Conservation (phyloP, 1,284 basidiomycete species). For the Prillingera fragicola region DNA sequence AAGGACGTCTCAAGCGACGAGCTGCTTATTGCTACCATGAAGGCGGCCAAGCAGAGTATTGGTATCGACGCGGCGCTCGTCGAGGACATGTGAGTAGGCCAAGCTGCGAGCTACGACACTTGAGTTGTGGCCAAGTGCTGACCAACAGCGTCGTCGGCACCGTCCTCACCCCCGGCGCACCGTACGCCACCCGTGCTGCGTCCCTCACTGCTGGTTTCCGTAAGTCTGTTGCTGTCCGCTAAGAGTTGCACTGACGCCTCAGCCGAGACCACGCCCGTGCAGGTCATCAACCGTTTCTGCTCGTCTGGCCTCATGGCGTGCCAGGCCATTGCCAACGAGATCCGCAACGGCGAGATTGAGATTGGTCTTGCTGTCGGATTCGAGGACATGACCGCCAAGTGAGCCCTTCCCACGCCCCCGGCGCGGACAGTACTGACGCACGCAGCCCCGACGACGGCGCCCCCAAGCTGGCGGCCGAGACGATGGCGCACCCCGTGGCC, state of each 20-base stretch:
- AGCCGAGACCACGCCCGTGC: slow-evolving; percentile 56
- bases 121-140: too few species aligned
- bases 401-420: slow-evolving; percentile 62
- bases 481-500: slow-evolving; percentile 70
- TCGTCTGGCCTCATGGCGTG: slow-evolving; percentile 77
- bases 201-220: slow-evolving; percentile 17
- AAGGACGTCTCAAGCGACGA: slow-evolving; percentile 21
- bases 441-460: slow-evolving; percentile 76
- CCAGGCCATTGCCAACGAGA: slow-evolving; percentile 73
- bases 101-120: too few species aligned
- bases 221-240: neutral
- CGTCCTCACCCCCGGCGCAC: slow-evolving; percentile 10
- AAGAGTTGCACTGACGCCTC: neutral
- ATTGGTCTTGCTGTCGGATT: slow-evolving; percentile 91
- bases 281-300: slow-evolving; percentile 92
- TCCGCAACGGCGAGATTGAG: slow-evolving; percentile 76
- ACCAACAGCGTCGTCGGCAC: slow-evolving; percentile 16
- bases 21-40: slow-evolving; percentile 20
- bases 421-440: slow-evolving; percentile 56
- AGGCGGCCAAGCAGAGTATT: slow-evolving; percentile 18
- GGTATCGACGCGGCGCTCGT: slow-evolving; percentile 18
- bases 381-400: slow-evolving; percentile 75
- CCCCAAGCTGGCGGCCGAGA: slow-evolving; percentile 62
- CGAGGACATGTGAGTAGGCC: slow-evolving; percentile 16
- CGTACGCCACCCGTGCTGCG: slow-evolving; percentile 13